A percentile compares a stretch with the other conserved stretches of the same genome.
phyloP scores from a whole-genome alignment of 768 basidiomycete species.

The Suillus variegatus region DNA sequence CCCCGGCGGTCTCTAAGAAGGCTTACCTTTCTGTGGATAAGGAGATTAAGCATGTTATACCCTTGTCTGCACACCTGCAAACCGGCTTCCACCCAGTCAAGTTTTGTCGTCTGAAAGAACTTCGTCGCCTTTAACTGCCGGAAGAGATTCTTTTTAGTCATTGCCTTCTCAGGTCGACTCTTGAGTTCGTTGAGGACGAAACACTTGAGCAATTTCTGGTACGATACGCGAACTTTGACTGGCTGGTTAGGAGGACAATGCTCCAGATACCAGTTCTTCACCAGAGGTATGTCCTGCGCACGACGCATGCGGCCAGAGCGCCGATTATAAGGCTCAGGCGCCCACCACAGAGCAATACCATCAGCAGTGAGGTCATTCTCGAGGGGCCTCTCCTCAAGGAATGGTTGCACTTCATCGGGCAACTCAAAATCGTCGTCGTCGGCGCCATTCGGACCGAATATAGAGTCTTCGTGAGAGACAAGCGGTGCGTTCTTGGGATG shows the following conservation, averaged over 20 bases:
- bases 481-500: conserved; percentile 80
- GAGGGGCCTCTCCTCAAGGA: conserved; percentile 75
- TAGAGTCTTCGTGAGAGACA: conserved; percentile 86
- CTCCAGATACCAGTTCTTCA: conserved; percentile 98
- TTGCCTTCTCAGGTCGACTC: conserved; percentile 88
- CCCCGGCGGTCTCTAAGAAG: not conserved
- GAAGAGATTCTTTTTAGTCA: conserved; percentile 98
- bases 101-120: conserved; percentile 97
- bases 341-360: conserved; percentile 98
- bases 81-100: conserved; percentile 99
- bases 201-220: conserved; percentile 96
- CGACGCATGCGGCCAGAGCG: conserved; percentile 91
- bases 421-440: conserved; percentile 90
- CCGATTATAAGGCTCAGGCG: conserved; percentile 92
- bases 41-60: conserved; percentile 98
- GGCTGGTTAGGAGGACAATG: conserved; percentile 96
- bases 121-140: conserved; percentile 96
- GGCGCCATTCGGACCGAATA: conserved; percentile 85
- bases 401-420: conserved; percentile 75
- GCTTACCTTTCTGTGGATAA: conserved; percentile 94
- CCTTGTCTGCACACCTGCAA: conserved; percentile 98
- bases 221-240: conserved; percentile 98
- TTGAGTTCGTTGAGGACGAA: conserved; percentile 95
- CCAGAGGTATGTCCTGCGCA: conserved; percentile 92
- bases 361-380: conserved; percentile 94